Conservation (phyloP, 2,329 filamentous ascomycete genomes). For the Botryotinia globosa region DNA sequence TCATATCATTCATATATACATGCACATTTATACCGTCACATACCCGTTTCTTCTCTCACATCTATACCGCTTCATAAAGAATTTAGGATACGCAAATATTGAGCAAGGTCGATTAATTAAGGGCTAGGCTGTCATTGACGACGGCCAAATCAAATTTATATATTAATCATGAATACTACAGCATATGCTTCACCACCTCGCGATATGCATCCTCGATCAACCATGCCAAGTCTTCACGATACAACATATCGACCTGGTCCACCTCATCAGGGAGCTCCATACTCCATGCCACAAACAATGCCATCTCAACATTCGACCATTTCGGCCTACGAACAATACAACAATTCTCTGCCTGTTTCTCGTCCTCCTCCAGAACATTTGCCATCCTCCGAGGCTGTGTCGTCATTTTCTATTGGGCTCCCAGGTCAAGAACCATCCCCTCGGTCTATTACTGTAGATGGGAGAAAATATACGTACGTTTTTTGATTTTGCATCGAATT, state of each 20-base stretch:
- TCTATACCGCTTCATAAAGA: background rate
- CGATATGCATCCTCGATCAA: constrained; percentile 25
- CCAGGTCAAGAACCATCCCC: constrained; percentile 26
- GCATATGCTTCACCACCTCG: constrained; percentile 31
- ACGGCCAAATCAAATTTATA: background rate
- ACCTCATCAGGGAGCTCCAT: constrained; percentile 22
- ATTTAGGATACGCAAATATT: background rate
- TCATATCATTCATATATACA: background rate
- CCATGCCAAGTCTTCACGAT: constrained; percentile 25
- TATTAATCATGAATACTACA: constrained; percentile 27
- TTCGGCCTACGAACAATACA: constrained; percentile 25
- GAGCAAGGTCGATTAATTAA: background rate
- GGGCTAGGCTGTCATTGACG: constrained; percentile 3
- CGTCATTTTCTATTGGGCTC: constrained; percentile 25
- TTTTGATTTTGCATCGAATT: constrained; percentile 7
- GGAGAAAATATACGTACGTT: constrained; percentile 36
- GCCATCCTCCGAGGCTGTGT: constrained; percentile 22
- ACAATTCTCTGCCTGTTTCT: constrained; percentile 23
- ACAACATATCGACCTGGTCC: constrained; percentile 23
- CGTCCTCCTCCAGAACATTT: constrained; percentile 28
- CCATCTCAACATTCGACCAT: constrained; percentile 27
- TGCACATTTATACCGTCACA: background rate
- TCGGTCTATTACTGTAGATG: constrained; percentile 26
- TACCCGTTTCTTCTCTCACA: background rate
- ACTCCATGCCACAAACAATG: constrained; percentile 29